Percentiles rank a stretch among this genome's conserved stretches.
Conservation (phyloP, 805 yeast genomes). For the Candida sanyiensis region DNA sequence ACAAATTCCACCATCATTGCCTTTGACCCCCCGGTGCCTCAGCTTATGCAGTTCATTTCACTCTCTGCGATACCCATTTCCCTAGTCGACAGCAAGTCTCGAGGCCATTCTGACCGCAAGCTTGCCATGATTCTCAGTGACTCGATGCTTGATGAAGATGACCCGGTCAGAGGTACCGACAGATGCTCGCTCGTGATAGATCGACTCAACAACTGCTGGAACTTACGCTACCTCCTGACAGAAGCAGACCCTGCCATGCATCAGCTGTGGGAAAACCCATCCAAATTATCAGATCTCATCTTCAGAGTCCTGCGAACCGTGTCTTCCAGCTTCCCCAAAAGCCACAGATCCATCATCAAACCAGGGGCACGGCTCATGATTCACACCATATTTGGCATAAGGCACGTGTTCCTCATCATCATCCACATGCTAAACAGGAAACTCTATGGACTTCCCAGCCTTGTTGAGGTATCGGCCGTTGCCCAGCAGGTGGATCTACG, state of each 20-base stretch:
- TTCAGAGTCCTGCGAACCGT: not conserved
- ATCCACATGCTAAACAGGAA: slow-evolving; percentile 28
- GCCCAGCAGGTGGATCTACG: slow-evolving; percentile 78
- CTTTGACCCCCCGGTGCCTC: slow-evolving; percentile 69
- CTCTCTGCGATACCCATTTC: slow-evolving; percentile 66
- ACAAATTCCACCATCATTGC: slow-evolving; percentile 33
- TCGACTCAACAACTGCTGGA: slow-evolving; percentile 19
- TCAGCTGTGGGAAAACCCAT: slow-evolving; percentile 13
- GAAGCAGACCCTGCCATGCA: slow-evolving; percentile 13
- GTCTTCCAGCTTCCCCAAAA: not conserved
- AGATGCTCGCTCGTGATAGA: slow-evolving; percentile 10
- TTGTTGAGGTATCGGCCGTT: slow-evolving; percentile 48
- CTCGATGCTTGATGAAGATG: not conserved
- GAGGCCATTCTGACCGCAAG: not conserved
- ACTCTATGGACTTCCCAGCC: slow-evolving; percentile 20
- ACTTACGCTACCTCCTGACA: slow-evolving; percentile 11
- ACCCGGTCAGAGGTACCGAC: too few relatives aligned
- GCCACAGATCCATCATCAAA: slow-evolving; percentile 8
- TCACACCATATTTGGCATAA: slow-evolving; percentile 9
- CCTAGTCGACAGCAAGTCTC: slow-evolving; percentile 26
- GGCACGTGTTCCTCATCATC: slow-evolving; percentile 15
- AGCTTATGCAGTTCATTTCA: slow-evolving; percentile 71
- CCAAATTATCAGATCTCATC: not conserved
- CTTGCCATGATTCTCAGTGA: not conserved
- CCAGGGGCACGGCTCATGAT: slow-evolving; percentile 12